Percentiles rank a stretch among this genome's conserved stretches.
phyloP scores from a whole-genome alignment of 345 rosid species.

The Bruguiera parviflora region DNA sequence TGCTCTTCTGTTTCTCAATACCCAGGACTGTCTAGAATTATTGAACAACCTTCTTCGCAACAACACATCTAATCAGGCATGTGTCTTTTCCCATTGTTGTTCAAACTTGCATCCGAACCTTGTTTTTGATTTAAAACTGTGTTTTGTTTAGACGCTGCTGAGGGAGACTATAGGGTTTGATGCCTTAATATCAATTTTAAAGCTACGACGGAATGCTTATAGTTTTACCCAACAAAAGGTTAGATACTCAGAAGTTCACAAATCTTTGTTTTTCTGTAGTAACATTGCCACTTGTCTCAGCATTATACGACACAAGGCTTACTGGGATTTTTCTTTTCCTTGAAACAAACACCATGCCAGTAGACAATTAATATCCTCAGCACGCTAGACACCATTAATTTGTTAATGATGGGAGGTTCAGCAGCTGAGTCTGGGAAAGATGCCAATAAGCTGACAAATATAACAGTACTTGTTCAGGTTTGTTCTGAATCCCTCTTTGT shows the following conservation, averaged over 20 bases:
- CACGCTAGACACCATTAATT: conserved; percentile 76
- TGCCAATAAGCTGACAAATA: conserved; percentile 72
- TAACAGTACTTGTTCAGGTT: conserved; percentile 88
- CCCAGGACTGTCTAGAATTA: conserved; percentile 88
- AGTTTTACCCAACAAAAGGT: conserved; percentile 98
- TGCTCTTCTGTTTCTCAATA: conserved; percentile 14
- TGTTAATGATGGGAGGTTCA: conserved; percentile 72
- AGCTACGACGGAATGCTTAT: conserved; percentile 70
- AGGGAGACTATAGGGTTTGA: conserved; percentile 97
- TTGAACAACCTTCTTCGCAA: conserved; percentile 85
- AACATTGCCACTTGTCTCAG: not conserved
- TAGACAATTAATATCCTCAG: conserved; percentile 94
- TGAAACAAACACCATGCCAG: conserved; percentile 60
- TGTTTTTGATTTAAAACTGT: conserved; percentile 28
- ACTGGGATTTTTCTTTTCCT: conserved; percentile 38
- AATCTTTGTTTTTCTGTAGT: not conserved
- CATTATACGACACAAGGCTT: conserved; percentile 26
- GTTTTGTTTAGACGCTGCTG: conserved; percentile 55
- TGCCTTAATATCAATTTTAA: conserved; percentile 65
- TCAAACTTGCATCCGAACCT: conserved; percentile 3
- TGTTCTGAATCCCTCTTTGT: conserved; percentile 13
- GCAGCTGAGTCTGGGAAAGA: conserved; percentile 69
- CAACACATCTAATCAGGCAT: conserved; percentile 87
- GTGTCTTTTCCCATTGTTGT: conserved; percentile 17
- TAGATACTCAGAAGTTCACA: conserved; percentile 41